Conservation (phyloP, 2,329 filamentous ascomycete species). For the Sarocladium kiliense region DNA sequence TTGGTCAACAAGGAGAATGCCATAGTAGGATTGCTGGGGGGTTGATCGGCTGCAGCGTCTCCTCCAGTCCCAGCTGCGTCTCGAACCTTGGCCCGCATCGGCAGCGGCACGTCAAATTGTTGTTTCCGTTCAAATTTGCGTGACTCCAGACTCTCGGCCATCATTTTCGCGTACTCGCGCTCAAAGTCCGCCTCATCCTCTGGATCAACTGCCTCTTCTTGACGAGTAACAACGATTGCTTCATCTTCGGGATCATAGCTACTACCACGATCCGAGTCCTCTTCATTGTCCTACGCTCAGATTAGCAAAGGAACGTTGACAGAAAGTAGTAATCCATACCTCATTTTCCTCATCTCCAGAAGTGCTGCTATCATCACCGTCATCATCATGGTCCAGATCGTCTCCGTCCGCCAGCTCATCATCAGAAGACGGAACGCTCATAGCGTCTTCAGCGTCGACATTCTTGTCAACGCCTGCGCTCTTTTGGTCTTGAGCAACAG, state of each 20-base stretch:
- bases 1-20: slow-evolving; percentile 95
- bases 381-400: slow-evolving; percentile 56
- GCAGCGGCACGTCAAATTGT: slow-evolving; percentile 94
- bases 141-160: slow-evolving; percentile 94
- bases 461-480: slow-evolving; percentile 64
- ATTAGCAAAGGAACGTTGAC: not conserved
- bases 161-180: slow-evolving; percentile 95
- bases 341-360: slow-evolving; percentile 56
- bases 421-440: slow-evolving; percentile 67
- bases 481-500: slow-evolving; percentile 88
- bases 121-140: slow-evolving; percentile 94
- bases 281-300: slow-evolving; percentile 38
- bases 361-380: slow-evolving; percentile 56
- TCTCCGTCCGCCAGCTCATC: slow-evolving; percentile 68
- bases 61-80: slow-evolving; percentile 38
- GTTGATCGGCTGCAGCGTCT: slow-evolving; percentile 14
- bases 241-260: slow-evolving; percentile 56
- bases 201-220: slow-evolving; percentile 85
- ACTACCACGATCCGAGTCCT: slow-evolving; percentile 34
- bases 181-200: slow-evolving; percentile 97
- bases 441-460: slow-evolving; percentile 66
- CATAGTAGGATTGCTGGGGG: slow-evolving; percentile 57
- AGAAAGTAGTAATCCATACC: slow-evolving; percentile 26
- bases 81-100: slow-evolving; percentile 69
- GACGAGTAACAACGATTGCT: slow-evolving; percentile 83